Evolutionary conservation across 441 rosid species (phyloP), one percentile per base, ranked within the genome.

Genomic region (Lepidium campestre): DNA sequence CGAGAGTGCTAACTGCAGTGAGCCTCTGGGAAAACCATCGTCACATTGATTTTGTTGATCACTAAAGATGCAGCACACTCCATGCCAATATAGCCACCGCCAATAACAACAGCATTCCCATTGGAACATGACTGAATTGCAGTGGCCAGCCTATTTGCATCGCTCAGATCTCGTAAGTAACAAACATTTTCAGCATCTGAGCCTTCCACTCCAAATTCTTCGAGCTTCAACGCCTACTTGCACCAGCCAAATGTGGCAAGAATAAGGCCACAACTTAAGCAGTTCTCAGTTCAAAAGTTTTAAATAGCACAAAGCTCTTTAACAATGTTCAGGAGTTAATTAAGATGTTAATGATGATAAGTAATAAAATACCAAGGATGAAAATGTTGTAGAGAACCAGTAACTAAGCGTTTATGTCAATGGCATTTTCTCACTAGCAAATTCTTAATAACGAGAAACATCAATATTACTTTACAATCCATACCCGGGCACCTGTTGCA

Each of bases 401-500:
- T 19, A 35, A 11, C 18, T 36, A 15, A 45, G 50, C 49, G 32
- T 23, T 23, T 13, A 70, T 5, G 46, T 40, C 11, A 32, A 40
- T 9, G 37, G 15, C 40, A 25, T 15, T 25, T 48, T 46, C 12
- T 36, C 40, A n/a, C 41, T 37, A 1, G 45, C 46, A 31, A 25
- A 22, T 29, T 29, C 74, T 20, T 15, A 70, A 47, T 41, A 69
- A 35, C 32, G 1, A 56, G 37, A 29, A 29, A 9, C 47, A 47
- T 10, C 35, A 13, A 47, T 60, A 53, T 20, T 39, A 12, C 12
- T 25, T 48, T 78, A 77, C 76, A 77, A 63, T 69, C 80, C 79
- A 62, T 93, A 93, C 98, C 97, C 89, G 86, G 79, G 98, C 98
- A 82, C 98, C 98, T 61, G 97, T 90, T 57, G 96, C 96, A 77